phyloP scores from a whole-genome alignment of 2,329 filamentous ascomycete species.

The Fusarium sulawesiense region DNA sequence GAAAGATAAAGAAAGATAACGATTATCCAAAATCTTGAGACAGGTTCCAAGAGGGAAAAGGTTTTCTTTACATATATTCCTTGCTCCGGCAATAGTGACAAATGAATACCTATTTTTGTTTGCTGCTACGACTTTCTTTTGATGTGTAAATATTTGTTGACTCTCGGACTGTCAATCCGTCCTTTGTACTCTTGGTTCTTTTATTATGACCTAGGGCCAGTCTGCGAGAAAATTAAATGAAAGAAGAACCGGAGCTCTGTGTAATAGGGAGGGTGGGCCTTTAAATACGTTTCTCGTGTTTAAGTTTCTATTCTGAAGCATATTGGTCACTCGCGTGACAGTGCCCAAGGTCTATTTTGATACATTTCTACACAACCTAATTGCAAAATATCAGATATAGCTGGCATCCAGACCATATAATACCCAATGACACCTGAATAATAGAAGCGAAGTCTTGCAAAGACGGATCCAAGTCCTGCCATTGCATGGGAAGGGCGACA shows the following conservation, averaged over 20 bases:
- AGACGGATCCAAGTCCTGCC: background rate
- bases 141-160: background rate
- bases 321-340: background rate
- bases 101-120: background rate
- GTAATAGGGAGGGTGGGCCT: too few relatives aligned
- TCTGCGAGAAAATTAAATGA: background rate
- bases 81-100: background rate
- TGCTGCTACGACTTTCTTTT: background rate
- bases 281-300: background rate
- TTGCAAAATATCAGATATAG: background rate
- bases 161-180: background rate
- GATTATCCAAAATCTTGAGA: background rate
- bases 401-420: background rate
- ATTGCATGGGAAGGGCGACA: background rate
- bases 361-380: background rate
- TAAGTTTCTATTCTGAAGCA: background rate
- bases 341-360: background rate
- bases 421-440: background rate
- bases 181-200: background rate
- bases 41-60: background rate
- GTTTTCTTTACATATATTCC: background rate
- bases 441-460: background rate
- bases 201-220: background rate
- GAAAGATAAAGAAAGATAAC: constrained; percentile 4
- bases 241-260: background rate